Base-by-base conservation (phyloP, 2,329 filamentous ascomycete genomes). In the Fusarium dimerum region DNA sequence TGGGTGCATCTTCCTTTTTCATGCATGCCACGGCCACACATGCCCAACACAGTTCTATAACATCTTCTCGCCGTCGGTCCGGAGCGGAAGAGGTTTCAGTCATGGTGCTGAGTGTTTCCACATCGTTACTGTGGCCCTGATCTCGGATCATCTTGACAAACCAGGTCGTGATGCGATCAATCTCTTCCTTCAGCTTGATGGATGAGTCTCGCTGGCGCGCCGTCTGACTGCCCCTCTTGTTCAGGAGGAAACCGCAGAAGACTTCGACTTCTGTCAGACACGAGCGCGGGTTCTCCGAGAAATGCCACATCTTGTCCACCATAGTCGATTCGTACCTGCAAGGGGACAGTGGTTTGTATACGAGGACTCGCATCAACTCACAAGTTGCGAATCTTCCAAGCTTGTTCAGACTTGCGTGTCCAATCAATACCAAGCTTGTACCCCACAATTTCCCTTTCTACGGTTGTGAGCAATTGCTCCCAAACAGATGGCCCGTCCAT, bases 221-320 rank as follows among this genome's bases (percentile, higher is more conserved):
- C 1, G 76, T 80, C 64, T 81, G 80, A 1, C 69, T 59, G 0
- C 80, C 80, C 0, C 66, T 68, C 54, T 75, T 78, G 65, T 79
- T 82, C 40, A 82, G 66, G n/a, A 84, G 76, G n/a, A 73, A 75
- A 9, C 81, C 81, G 20, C 79, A 80, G 48, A 83, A 82, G 0
- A 81, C 78, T 53, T 84, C 81, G 0, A 80, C 67, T 59, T 84
- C 81, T 0, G 67, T 73, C 8, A 84, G 67, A 0, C 69, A 67
- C 16, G 65, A 64, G 7, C 71, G 70, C 0, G 78, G 72, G 40
- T 79, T 77, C 6, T 80, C 75, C 0, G 79, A 72, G 32, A 68
- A 78, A 3, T n/a, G n/a, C n/a, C n/a, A n/a, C n/a, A n/a, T n/a
- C n/a, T n/a, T n/a, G n/a, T n/a, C n/a, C n/a, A n/a, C n/a, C n/a